Evolutionary conservation across 2,329 filamentous ascomycete genomes (phyloP), one percentile per base, ranked within the genome.

Genomic region (Alternaria dauci): DNA sequence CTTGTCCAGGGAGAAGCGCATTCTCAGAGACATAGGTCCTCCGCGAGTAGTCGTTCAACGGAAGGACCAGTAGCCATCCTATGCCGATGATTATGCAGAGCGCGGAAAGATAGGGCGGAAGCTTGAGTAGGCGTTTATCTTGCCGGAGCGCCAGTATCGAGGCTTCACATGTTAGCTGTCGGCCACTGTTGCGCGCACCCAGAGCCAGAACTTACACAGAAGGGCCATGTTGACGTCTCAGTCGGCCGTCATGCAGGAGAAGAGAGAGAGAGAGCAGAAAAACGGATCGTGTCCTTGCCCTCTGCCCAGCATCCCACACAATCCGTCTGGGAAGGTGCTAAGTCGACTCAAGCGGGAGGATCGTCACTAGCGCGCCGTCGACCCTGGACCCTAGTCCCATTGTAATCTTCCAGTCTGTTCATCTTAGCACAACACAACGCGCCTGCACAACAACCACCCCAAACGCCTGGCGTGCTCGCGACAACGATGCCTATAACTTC

Each of bases 21-120:
- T 99, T 99, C 79, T 99, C 95, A 43, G 94, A 98, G 59, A 99
- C 95, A 79, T 99, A 99, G 1, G 94, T 99, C 61, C 87, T 86
- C 67, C 95, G 89, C 52, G 93, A 97, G 82, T 98, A 97, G 68
- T 94, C 87, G 79, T 98, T 87, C 54, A 98, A 85, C 3, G 95
- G 95, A 1, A 99, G 87, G 32, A 98, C 85, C 23, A 97, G 87
- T 14, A 99, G 88, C 92, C 94, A 99, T 69, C 88, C 87, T 57
- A 97, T 87, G 54, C 95, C 95, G 71, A 97, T 86, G 50, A 94
- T 72, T 71, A 98, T 88, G 80, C 91, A 96, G 41, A 96, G 82
- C 52, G 93, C 85, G 34, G 94, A 97, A 34, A 98, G 82, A 81
- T 96, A 94, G 14, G 93, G 92, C 41, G 94, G 94, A 18, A 96